A percentile compares a stretch with the other conserved stretches of the same genome.
phyloP scores from a whole-genome alignment of 225 moss, liverwort and hornwort species.

The Pseudoscleropodium purum region DNA sequence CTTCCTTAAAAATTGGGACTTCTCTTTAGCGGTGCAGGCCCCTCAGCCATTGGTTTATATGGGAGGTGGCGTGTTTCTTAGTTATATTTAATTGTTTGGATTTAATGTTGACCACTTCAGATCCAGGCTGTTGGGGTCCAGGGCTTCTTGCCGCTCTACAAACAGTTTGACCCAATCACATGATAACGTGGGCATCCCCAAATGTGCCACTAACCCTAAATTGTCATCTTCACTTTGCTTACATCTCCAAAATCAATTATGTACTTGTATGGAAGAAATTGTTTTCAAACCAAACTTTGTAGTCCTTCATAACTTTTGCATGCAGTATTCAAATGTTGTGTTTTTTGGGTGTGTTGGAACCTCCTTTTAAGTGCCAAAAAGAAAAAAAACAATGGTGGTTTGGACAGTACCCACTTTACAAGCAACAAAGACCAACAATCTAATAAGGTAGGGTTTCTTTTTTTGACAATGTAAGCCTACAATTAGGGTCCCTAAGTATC shows the following conservation, averaged over 20 bases:
- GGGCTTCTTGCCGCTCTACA: neutral
- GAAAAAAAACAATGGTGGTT: no score
- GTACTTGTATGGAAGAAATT: no score
- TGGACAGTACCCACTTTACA: no score
- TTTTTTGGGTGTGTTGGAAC: no score
- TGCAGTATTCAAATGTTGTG: accelerated
- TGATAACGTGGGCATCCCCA: neutral
- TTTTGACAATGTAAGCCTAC: neutral
- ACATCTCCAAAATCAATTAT: no score
- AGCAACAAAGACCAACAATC: neutral
- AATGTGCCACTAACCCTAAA: no score
- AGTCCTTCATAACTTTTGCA: no score
- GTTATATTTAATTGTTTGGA: neutral
- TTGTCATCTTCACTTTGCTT: no score
- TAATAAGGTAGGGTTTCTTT: neutral
- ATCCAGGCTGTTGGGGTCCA: neutral
- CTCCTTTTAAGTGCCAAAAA: no score
- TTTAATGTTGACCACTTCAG: neutral
- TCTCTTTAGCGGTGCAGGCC: neutral
- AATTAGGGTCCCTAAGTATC: neutral
- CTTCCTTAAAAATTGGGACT: neutral
- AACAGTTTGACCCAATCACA: neutral
- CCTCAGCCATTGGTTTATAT: neutral
- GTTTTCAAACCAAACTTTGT: no score
- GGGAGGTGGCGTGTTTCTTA: neutral